These are phyloP conservation scores for Casaregolazyma lundiana DNA, from an alignment of 1,139 yeast genomes.

Conservation along the genomic window DNA sequence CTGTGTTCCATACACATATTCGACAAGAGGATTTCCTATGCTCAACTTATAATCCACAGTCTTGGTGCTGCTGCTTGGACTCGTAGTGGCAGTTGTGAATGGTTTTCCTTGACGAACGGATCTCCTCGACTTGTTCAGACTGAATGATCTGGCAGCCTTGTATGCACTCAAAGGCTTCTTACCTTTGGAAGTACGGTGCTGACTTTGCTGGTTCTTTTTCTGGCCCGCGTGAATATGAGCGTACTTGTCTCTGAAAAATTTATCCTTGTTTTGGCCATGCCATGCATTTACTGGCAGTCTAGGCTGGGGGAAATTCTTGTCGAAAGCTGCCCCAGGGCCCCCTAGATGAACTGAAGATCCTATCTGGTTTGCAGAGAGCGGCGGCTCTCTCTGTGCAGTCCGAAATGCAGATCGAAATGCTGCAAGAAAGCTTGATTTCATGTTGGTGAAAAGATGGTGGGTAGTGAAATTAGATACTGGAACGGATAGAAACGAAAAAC, in stretches of 20 bases:
- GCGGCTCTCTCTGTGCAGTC: neutral
- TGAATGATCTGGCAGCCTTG: slow-evolving; percentile 16
- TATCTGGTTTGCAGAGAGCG: slow-evolving; percentile 2
- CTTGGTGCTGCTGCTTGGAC: neutral
- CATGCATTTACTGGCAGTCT: slow-evolving; percentile 47
- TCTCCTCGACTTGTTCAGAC: slow-evolving; percentile 13
- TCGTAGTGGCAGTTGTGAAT: slow-evolving; percentile 1
- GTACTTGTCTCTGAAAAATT: slow-evolving; percentile 50
- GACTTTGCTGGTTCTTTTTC: slow-evolving; percentile 25
- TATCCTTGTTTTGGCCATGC: slow-evolving; percentile 53
- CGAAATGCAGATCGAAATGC: neutral
- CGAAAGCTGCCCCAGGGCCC: slow-evolving; percentile 29
- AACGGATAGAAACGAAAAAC: no score
- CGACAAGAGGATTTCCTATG: slow-evolving; percentile 45
- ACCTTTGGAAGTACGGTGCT: slow-evolving; percentile 9
- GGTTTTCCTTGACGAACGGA: slow-evolving; percentile 1
- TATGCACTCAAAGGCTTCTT: slow-evolving; percentile 10
- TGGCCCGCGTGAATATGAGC: slow-evolving; percentile 56
- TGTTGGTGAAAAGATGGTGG: no score
- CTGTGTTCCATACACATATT: slow-evolving; percentile 72
- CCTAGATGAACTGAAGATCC: slow-evolving; percentile 5
- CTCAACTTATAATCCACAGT: neutral
- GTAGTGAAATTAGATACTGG: no score
- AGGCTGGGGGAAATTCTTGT: slow-evolving; percentile 41
- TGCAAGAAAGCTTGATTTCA: slow-evolving; percentile 1